Evolutionary conservation across 2,329 filamentous ascomycete genomes (phyloP).

Genomic region (Pyrenophora teres): DNA sequence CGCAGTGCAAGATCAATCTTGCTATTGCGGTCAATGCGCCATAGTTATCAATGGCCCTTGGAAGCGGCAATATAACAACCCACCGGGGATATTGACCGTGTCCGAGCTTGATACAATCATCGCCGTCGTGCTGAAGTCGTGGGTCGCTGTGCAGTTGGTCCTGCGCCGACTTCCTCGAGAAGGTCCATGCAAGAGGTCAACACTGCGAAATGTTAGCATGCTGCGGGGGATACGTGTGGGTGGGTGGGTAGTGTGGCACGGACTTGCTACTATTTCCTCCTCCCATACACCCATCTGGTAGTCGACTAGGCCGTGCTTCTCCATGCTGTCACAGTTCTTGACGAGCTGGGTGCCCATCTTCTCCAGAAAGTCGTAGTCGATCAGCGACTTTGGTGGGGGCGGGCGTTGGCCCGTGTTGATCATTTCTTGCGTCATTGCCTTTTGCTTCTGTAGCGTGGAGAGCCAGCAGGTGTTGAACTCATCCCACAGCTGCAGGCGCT

Average conservation of each 20-base stretch:
- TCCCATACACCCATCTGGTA: slow-evolving; percentile 98
- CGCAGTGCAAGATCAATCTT: slow-evolving; percentile 10
- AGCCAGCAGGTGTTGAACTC: slow-evolving; percentile 96
- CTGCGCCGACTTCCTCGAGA: slow-evolving; percentile 51
- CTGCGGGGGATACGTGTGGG: background rate
- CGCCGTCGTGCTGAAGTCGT: slow-evolving; percentile 41
- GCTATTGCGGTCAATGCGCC: slow-evolving; percentile 20
- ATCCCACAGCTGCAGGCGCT: slow-evolving; percentile 85
- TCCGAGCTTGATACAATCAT: slow-evolving; percentile 23
- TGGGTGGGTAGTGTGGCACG: slow-evolving; percentile 45
- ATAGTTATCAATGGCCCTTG: slow-evolving; percentile 16
- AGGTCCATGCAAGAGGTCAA: slow-evolving; percentile 60
- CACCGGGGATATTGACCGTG: slow-evolving; percentile 18
- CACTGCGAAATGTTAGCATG: slow-evolving; percentile 47
- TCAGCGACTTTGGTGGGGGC: slow-evolving; percentile 64
- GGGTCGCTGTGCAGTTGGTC: slow-evolving; percentile 38
- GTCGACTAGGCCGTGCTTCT: slow-evolving; percentile 91
- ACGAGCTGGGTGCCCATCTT: slow-evolving; percentile 83
- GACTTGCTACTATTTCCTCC: slow-evolving; percentile 84
- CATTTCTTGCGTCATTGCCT: slow-evolving; percentile 68
- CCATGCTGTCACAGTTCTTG: slow-evolving; percentile 80
- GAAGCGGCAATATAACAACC: slow-evolving; percentile 21
- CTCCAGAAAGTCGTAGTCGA: slow-evolving; percentile 71
- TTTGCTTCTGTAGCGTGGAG: slow-evolving; percentile 79
- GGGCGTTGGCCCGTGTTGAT: slow-evolving; percentile 63